These are phyloP conservation scores for Cunninghamia lanceolata DNA, from an alignment of 75 land plant species.

Conservation along the genomic window DNA sequence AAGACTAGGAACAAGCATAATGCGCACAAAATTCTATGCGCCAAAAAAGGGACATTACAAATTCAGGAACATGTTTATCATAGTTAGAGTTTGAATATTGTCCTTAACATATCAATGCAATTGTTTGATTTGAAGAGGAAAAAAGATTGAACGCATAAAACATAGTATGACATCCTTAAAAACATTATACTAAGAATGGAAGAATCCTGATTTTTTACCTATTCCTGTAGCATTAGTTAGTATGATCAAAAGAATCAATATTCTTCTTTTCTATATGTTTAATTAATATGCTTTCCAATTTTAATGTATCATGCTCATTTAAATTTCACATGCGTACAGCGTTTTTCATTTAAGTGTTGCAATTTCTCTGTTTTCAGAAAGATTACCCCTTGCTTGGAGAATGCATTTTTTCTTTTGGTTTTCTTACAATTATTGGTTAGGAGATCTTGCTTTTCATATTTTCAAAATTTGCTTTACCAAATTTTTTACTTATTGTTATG, in stretches of 20 bases:
- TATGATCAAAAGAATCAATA: not conserved
- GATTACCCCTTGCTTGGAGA: not conserved
- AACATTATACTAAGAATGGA: not conserved
- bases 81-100: not conserved
- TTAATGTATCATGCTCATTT: not conserved
- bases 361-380: not conserved
- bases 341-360: not conserved
- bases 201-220: not conserved
- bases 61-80: not conserved
- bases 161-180: not conserved
- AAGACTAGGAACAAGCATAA: too few relatives aligned
- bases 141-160: not conserved
- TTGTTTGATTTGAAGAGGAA: not conserved
- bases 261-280: not conserved
- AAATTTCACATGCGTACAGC: not conserved
- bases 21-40: too few relatives aligned
- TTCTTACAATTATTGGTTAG: not conserved
- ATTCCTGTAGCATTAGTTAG: not conserved
- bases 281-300: not conserved
- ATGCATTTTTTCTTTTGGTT: not conserved
- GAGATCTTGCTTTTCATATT: not conserved
- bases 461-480: not conserved
- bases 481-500: not conserved
- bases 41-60: too few relatives aligned
- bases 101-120: not conserved